Base-by-base conservation (phyloP, 352 stramenopile genomes). In the Elongisporangium undulatum region DNA sequence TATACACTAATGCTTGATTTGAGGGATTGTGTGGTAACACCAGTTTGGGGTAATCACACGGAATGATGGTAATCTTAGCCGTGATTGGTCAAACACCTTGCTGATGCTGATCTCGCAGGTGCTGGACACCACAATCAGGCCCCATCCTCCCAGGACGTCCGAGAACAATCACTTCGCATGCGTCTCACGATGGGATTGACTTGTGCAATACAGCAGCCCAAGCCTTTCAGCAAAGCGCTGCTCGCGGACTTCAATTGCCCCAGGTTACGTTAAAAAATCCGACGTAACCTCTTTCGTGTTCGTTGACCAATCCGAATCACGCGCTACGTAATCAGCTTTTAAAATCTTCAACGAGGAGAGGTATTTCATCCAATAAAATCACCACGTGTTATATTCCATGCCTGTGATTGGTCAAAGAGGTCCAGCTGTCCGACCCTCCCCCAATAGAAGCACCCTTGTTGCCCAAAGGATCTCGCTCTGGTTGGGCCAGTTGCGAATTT, bases 401-500 rank as follows among this genome's bases (percentile, higher is more conserved):
- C n/a, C 21, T 29, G 4, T 57, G 49, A 64, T 56, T 61, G 56
- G 53, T n/a, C 54, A 29, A 57, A 56, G 29, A 56, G 59, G 59
- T 49, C 34, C 1, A 50, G 49, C 22, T 64, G 58, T 58, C 52
- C 58, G 52, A 64, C 58, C 58, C 20, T 56, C 5, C 13, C 16
- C 49, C 9, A 53, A 26, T 26, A 53, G 15, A 26, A 26, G 19
- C 49, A 7, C 12, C 22, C 17, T 15, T 12, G 3, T n/a, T n/a
- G n/a, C n/a, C 5, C 1, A 53, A 26, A 22, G 22, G 19, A 22
- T 53, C 49, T 45, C 34, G 12, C 26, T 8, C 26, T 2, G 1
- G 26, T 12, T 38, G 7, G 10, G 10, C 34, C 34, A 45, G 34
- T 74, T 67, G 63, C 61, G 65, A 72, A 67, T 79, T 74, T 50